Evolutionary conservation across 148 eudicot genomes (phyloP), one percentile per base, ranked within the genome.

Genomic region (Agrostemma githago): DNA sequence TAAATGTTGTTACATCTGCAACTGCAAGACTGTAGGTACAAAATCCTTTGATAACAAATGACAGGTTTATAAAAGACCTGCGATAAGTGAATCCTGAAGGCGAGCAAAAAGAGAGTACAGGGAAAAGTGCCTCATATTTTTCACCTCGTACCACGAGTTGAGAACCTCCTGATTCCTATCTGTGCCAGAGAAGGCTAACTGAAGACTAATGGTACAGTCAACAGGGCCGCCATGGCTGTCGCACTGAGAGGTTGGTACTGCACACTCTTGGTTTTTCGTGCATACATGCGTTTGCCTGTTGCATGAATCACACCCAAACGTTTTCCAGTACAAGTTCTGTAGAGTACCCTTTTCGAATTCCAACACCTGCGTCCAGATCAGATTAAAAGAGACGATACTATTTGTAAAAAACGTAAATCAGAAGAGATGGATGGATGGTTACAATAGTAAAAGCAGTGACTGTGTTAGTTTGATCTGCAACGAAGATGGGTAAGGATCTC

Each of bases 101-200:
- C 79, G 56, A 20, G 88, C 75, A 57, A 83, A 90, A 56, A 90
- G 79, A 16, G 64, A 68, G 41, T 71, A 84, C 14, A 91, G 87
- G 37, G 98, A 91, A 77, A 86, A 85, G 20, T 83, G 87, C 40
- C 97, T 74, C 72, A 93, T 84, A 58, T 87, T 91, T 20, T 82
- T 86, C 58, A 89, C 82, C 77, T 91, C 89, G 44, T 91, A 91
- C 98, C 98, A 93, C 0, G 97, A 86, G 65, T 88, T 93, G 4
- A 93, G 84, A 42, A 89, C 97, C 3, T 79, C 76, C 4, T 79
- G 69, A 42, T 84, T 85, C 81, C 77, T 88, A 63, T 93, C 98
- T 11, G 95, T 91, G 15, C 98, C 98, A 1, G 98, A 93, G 71
- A 93, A 91, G 42, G 92, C 83, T 42, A 93, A 40, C 63, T 91